Conservation (phyloP, 2,329 filamentous ascomycete species). For the Trichoderma koningii region DNA sequence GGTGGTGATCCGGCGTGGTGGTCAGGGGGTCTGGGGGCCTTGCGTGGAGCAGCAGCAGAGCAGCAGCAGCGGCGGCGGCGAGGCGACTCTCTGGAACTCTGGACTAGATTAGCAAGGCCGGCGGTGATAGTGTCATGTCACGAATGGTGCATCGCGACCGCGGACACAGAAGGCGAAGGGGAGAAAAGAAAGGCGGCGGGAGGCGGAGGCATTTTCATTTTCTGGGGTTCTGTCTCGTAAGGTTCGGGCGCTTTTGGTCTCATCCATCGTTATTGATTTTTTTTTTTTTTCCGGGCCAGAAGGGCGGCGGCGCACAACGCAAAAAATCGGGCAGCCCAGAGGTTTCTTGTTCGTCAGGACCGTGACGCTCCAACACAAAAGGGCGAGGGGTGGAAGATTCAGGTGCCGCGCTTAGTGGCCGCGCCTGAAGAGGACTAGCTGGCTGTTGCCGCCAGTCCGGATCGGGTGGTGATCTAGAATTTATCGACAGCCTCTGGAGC, state of each 20-base stretch:
- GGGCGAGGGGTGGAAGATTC: conserved; percentile 25
- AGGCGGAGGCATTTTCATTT: conserved; percentile 38
- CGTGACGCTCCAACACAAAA: conserved; percentile 33
- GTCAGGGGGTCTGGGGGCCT: conserved; percentile 30
- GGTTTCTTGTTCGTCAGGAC: conserved; percentile 30
- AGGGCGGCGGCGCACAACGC: conserved; percentile 44
- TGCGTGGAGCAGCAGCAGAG: conserved; percentile 31
- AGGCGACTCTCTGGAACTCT: conserved; percentile 12
- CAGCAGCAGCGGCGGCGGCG: not conserved
- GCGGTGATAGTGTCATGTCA: conserved; percentile 28
- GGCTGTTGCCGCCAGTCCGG: not conserved
- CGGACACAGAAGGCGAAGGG: conserved; percentile 30
- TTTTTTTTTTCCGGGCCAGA: conserved; percentile 45
- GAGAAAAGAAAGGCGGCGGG: conserved; percentile 34
- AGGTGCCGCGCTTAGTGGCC: conserved; percentile 26
- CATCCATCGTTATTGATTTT: conserved; percentile 40
- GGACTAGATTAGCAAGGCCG: conserved; percentile 27
- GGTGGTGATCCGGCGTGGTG: conserved; percentile 34
- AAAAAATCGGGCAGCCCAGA: conserved; percentile 34
- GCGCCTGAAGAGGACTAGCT: conserved; percentile 17
- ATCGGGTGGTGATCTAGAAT: conserved; percentile 2
- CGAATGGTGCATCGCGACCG: conserved; percentile 25
- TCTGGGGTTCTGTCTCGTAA: conserved; percentile 42
- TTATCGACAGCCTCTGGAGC: not conserved
- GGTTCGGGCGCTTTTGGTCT: conserved; percentile 44